Conservation (phyloP, 805 yeast species). For the Candida boleticola region DNA sequence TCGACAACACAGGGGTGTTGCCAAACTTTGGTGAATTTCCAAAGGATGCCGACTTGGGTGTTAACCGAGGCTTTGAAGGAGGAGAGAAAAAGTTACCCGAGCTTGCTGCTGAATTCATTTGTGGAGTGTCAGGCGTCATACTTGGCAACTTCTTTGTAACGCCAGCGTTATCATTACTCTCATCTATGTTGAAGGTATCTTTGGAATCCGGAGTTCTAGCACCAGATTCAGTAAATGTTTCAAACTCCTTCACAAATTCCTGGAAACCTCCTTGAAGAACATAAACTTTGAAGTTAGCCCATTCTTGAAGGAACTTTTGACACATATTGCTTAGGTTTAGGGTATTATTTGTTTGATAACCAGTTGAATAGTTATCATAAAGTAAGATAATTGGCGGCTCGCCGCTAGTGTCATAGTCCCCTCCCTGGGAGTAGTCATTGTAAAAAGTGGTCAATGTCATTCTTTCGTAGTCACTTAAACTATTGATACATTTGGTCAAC, state of each 20-base stretch:
- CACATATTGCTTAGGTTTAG: constrained; percentile 46
- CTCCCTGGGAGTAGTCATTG: not conserved
- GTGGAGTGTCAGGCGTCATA: not conserved
- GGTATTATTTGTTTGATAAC: constrained; percentile 20
- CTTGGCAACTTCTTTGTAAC: not conserved
- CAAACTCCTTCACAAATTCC: constrained; percentile 24
- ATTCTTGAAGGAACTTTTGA: constrained; percentile 44
- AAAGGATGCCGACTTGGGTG: not conserved
- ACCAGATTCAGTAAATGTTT: constrained; percentile 21
- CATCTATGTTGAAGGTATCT: not conserved
- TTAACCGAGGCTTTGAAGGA: not conserved
- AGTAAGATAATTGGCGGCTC: constrained; percentile 34
- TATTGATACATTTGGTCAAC: constrained; percentile 58
- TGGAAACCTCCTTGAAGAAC: constrained; percentile 44
- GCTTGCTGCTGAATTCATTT: not conserved
- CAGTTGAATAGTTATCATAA: constrained; percentile 44
- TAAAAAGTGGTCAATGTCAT: constrained; percentile 37
- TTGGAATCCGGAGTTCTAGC: not conserved
- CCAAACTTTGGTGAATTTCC: not conserved
- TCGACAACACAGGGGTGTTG: constrained; percentile 43
- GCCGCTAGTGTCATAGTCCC: constrained; percentile 7
- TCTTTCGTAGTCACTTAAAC: constrained; percentile 55
- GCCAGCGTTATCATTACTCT: not conserved
- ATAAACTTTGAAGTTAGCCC: constrained; percentile 31
- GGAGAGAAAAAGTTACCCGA: not conserved